Conservation (phyloP, 2,329 filamentous ascomycete genomes). For the Aspergillus amoenus region DNA sequence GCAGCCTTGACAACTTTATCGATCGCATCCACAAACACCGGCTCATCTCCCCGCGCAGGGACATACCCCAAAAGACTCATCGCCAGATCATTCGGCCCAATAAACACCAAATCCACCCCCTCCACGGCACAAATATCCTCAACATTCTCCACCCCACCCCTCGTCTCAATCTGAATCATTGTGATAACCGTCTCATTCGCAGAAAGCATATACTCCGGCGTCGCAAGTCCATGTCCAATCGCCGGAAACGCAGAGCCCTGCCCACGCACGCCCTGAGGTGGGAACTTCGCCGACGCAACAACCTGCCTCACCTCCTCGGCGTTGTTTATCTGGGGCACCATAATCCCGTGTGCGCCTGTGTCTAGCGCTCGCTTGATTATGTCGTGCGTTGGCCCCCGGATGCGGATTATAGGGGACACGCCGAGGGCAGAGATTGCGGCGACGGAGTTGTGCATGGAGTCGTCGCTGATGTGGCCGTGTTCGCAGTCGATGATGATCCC, state of each 20-base stretch:
- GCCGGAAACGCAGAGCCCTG: slow-evolving; percentile 28
- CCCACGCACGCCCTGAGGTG: slow-evolving; percentile 29
- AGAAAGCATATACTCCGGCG: slow-evolving; percentile 31
- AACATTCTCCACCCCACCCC: slow-evolving; percentile 39
- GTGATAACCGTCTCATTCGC: slow-evolving; percentile 37
- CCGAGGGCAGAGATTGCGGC: slow-evolving; percentile 26
- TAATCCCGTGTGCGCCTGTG: slow-evolving; percentile 48
- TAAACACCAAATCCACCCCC: slow-evolving; percentile 40
- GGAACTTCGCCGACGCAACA: slow-evolving; percentile 28
- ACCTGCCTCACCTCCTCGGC: slow-evolving; percentile 45
- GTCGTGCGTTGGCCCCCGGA: slow-evolving; percentile 20
- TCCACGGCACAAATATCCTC: slow-evolving; percentile 40
- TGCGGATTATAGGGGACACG: slow-evolving; percentile 25
- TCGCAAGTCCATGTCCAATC: slow-evolving; percentile 33
- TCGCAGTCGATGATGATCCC: slow-evolving; percentile 53
- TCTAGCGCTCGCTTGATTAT: slow-evolving; percentile 28
- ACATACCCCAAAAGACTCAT: slow-evolving; percentile 59
- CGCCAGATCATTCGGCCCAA: slow-evolving; percentile 38
- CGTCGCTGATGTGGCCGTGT: slow-evolving; percentile 29
- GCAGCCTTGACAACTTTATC: slow-evolving; percentile 58
- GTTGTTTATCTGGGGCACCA: slow-evolving; percentile 49
- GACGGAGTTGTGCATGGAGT: slow-evolving; percentile 29
- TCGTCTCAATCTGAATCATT: slow-evolving; percentile 43
- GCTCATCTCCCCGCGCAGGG: slow-evolving; percentile 54
- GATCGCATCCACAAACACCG: slow-evolving; percentile 61